A percentile compares a stretch with the other conserved stretches of the same genome.
Evolutionary conservation across 805 yeast genomes (phyloP).

Genomic region (Metschnikowia amazonensis): DNA sequence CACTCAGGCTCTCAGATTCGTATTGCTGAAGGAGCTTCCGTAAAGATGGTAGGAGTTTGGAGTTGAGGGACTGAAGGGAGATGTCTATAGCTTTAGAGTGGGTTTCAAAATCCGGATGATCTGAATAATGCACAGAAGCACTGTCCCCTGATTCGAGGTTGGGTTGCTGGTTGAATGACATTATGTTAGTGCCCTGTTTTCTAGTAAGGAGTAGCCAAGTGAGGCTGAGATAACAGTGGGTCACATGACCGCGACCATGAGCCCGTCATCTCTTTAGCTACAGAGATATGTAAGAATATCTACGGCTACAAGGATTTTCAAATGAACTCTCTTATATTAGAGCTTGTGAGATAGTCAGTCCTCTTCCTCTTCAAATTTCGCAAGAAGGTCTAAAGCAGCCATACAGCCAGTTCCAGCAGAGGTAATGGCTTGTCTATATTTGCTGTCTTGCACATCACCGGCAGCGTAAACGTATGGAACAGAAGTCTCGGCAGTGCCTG

Average conservation of each 20-base stretch:
- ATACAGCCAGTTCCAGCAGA: conserved; percentile 99
- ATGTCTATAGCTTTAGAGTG: conserved; percentile 31
- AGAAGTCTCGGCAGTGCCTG: conserved; percentile 85
- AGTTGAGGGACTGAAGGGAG: conserved; percentile 28
- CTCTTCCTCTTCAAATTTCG: conserved; percentile 22
- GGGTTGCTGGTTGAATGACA: conserved; percentile 28
- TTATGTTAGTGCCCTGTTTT: conserved; percentile 4
- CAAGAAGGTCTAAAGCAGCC: conserved; percentile 88
- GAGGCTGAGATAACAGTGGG: neutral
- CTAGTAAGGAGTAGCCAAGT: neutral
- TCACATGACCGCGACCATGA: conserved; percentile 5
- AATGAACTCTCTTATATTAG: neutral
- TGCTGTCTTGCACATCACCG: conserved; percentile 97
- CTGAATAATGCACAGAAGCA: conserved; percentile 26
- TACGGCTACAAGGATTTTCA: neutral
- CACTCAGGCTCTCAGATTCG: conserved; percentile 14
- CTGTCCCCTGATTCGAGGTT: conserved; percentile 27
- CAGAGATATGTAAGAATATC: no score
- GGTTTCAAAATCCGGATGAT: conserved; percentile 39
- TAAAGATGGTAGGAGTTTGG: conserved; percentile 21
- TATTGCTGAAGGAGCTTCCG: conserved; percentile 22
- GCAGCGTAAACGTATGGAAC: conserved; percentile 95
- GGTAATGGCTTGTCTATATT: conserved; percentile 97
- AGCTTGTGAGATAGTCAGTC: conserved; percentile 15
- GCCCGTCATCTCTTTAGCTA: no score